Conservation (phyloP, 176 grass and related monocot species). For the Canna indica region DNA sequence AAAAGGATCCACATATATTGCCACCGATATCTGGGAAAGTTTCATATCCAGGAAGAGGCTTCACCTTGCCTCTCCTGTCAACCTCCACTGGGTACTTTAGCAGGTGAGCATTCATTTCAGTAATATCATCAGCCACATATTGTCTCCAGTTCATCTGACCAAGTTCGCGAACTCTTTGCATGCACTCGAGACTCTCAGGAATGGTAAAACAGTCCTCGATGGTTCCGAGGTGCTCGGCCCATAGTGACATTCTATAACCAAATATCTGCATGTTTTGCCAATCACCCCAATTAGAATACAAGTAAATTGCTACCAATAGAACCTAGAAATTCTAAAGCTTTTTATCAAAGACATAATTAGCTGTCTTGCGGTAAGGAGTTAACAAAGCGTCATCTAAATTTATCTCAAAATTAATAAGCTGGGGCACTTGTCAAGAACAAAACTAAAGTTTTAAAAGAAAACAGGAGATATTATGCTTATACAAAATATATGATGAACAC, state of each 20-base stretch:
- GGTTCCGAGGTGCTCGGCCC: constrained; percentile 61
- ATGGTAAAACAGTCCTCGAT: constrained; percentile 47
- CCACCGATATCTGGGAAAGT: constrained; percentile 71
- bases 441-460: not conserved
- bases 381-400: too few species aligned
- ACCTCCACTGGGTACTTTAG: constrained; percentile 82
- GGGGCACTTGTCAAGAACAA: too few species aligned
- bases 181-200: constrained; percentile 72
- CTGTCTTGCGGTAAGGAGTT: too few species aligned
- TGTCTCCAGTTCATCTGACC: constrained; percentile 53
- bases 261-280: constrained; percentile 49
- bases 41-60: constrained; percentile 27
- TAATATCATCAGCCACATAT: constrained; percentile 43
- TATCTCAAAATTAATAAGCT: too few species aligned
- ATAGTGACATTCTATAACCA: constrained; percentile 81
- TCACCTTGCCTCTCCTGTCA: constrained; percentile 56
- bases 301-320: not conserved
- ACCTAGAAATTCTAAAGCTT: not conserved
- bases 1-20: constrained; percentile 65
- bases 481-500: too few species aligned
- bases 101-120: constrained; percentile 67
- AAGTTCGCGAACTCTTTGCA: constrained; percentile 31
- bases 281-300: not conserved
- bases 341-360: too few species aligned
- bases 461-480: not conserved